Percentiles rank a stretch among this genome's conserved stretches.
These are phyloP conservation scores for Lichina pygmaea DNA, from an alignment of 495 filamentous ascomycete genomes.

Conservation along the genomic window DNA sequence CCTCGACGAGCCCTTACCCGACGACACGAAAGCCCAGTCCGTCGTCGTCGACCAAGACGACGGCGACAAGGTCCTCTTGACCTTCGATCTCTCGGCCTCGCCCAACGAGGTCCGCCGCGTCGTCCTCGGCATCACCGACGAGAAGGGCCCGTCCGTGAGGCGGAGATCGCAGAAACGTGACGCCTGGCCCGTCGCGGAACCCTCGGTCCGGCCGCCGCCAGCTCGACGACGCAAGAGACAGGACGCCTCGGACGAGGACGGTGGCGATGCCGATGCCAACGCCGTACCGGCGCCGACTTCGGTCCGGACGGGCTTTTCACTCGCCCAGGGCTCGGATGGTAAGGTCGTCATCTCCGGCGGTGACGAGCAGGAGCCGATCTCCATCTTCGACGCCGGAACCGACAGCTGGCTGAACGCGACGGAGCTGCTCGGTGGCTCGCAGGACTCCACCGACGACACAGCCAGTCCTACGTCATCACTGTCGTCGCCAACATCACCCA, in stretches of 20 bases:
- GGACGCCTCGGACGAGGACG: neutral
- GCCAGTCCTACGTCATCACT: slow-evolving; percentile 11
- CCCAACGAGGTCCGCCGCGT: slow-evolving; percentile 55
- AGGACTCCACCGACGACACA: slow-evolving; percentile 12
- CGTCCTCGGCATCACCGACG: slow-evolving; percentile 8
- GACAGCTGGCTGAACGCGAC: slow-evolving; percentile 68
- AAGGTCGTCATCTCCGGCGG: slow-evolving; percentile 60
- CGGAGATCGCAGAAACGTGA: slow-evolving; percentile 2
- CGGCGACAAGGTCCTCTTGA: slow-evolving; percentile 58
- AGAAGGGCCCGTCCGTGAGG: neutral
- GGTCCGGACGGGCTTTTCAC: slow-evolving; percentile 27
- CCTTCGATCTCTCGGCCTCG: slow-evolving; percentile 46
- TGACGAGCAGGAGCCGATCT: slow-evolving; percentile 31
- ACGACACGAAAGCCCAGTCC: slow-evolving; percentile 26
- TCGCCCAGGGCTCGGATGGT: slow-evolving; percentile 28
- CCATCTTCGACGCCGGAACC: slow-evolving; percentile 52
- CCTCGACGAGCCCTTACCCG: slow-evolving; percentile 21
- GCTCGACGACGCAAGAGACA: slow-evolving; percentile 7
- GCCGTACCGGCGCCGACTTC: slow-evolving; percentile 17
- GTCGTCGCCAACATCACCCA: slow-evolving; percentile 10
- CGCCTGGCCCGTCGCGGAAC: slow-evolving; percentile 3
- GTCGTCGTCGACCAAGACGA: slow-evolving; percentile 41
- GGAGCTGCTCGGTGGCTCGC: slow-evolving; percentile 26
- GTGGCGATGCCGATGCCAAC: slow-evolving; percentile 11
- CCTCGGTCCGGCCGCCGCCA: slow-evolving; percentile 23